Evolutionary conservation across 805 yeast species (phyloP), one percentile per base, ranked within the genome.

Genomic region (Clavispora phyllophila): DNA sequence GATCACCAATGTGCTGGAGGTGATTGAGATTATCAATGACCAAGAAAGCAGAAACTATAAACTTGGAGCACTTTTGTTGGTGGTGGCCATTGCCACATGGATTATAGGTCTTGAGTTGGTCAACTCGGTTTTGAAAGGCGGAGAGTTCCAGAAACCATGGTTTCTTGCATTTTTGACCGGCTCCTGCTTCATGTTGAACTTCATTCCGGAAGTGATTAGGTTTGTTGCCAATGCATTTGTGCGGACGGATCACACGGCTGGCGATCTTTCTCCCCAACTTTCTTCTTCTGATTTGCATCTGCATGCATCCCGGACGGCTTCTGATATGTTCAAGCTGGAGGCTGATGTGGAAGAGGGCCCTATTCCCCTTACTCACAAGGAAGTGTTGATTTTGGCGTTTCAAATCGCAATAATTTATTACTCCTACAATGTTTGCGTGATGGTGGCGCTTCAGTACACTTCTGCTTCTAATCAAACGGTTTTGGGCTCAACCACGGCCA

Each of bases 381-480:
- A 74, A 45, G 58, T 74, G 4, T 33, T 61, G 2, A 27, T 46
- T 1, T 57, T 76, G 9, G 72, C 76, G 0, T 22, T 61, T 2
- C 69, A 69, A 41, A 60, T 73, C 0, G 56, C 78, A 4, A 33
- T 66, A 2, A 61, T 75, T 8, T 77, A 77, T 52, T 69, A 60
- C 41, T 33, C 56, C 4, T 72, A 67, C 51, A 73, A 75, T 43
- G 49, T 65, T 9, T 60, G 65, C 44, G 72, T 63, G 4, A 63
- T 75, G 56, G 41, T 59, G n/a, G 60, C 76, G 3, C 61, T 77
- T 36, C 64, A 65, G 46, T 77, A 65, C 50, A 77, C 82, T 0
- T 68, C 77, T 9, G 78, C 80, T 0, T 71, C 81, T 17, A 76
- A 75, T 49, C 76, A 70, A 49, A 72, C 81, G 0, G 72, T 76